These are phyloP conservation scores for Paraglomus occultum DNA, from an alignment of 192 early-diverging fungal genomes.

Conservation along the genomic window DNA sequence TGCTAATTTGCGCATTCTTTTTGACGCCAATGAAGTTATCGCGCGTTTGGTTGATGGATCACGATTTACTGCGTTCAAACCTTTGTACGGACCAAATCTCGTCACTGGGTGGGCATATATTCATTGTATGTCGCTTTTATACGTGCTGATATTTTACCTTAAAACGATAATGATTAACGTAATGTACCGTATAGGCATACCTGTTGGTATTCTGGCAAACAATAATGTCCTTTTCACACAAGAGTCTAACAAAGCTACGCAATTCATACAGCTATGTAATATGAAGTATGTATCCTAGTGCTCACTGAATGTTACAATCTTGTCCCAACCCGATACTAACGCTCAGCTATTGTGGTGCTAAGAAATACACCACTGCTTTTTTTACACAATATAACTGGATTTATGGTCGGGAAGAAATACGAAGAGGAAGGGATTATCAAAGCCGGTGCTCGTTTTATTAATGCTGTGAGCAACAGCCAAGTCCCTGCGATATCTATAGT, in stretches of 20 bases:
- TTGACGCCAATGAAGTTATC: slow-evolving; percentile 65
- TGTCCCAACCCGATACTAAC: background rate
- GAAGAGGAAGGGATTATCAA: slow-evolving; percentile 73
- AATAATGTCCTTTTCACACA: slow-evolving; percentile 62
- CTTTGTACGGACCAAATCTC: slow-evolving; percentile 62
- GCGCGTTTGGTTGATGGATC: slow-evolving; percentile 66
- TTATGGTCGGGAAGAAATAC: slow-evolving; percentile 66
- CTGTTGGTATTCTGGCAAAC: slow-evolving; percentile 65
- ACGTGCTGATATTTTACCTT: background rate
- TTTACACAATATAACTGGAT: slow-evolving; percentile 69
- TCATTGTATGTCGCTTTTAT: slow-evolving; percentile 42
- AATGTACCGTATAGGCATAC: slow-evolving; percentile 36
- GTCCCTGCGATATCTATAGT: slow-evolving; percentile 62
- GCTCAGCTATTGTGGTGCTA: background rate
- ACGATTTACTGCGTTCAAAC: slow-evolving; percentile 61
- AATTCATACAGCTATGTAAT: slow-evolving; percentile 68
- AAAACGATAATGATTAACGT: background rate
- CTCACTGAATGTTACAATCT: background rate
- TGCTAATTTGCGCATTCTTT: slow-evolving; percentile 62
- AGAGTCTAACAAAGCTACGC: slow-evolving; percentile 68
- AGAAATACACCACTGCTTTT: slow-evolving; percentile 60
- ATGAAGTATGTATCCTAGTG: slow-evolving; percentile 36
- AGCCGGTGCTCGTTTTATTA: slow-evolving; percentile 65
- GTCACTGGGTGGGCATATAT: slow-evolving; percentile 63
- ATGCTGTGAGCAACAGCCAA: slow-evolving; percentile 60